Conservation (phyloP, 2,329 filamentous ascomycete genomes). For the Mycosphaerelloides madeirae region DNA sequence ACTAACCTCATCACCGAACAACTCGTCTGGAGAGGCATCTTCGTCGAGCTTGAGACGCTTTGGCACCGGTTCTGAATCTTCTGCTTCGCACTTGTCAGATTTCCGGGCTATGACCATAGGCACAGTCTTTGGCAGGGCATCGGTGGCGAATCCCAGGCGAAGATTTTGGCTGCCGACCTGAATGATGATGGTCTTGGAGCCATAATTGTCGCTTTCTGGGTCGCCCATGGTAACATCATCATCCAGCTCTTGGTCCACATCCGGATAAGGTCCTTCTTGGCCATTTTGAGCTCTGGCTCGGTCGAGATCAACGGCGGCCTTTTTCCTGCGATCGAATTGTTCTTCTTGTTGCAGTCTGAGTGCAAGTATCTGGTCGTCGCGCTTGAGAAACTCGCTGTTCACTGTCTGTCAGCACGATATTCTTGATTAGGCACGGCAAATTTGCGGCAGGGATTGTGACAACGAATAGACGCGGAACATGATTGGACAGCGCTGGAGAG, state of each 20-base stretch:
- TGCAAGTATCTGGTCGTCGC: constrained; percentile 91
- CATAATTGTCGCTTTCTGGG: constrained; percentile 57
- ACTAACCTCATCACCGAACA: constrained; percentile 76
- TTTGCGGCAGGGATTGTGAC: too few relatives aligned
- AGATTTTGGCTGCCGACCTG: constrained; percentile 95
- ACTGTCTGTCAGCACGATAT: not conserved
- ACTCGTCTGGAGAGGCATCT: constrained; percentile 65
- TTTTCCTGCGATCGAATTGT: constrained; percentile 74
- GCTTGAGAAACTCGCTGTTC: constrained; percentile 87
- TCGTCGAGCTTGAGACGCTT: constrained; percentile 60
- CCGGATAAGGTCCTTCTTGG: constrained; percentile 42
- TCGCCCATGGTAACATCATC: constrained; percentile 55
- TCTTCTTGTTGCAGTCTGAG: constrained; percentile 85
- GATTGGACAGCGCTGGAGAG: not conserved
- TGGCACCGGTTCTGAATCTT: constrained; percentile 74
- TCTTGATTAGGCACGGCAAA: not conserved
- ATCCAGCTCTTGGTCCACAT: constrained; percentile 31
- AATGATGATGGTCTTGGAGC: constrained; percentile 89
- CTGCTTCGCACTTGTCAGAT: constrained; percentile 72
- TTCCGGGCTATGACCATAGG: constrained; percentile 87
- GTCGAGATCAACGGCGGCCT: constrained; percentile 82
- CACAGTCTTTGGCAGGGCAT: constrained; percentile 88
- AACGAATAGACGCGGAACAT: not conserved
- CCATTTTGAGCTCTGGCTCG: constrained; percentile 73
- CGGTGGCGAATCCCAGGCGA: constrained; percentile 89